Evolutionary conservation across 2,329 filamentous ascomycete species (phyloP).

Genomic region (Penicillium griseofulvum): DNA sequence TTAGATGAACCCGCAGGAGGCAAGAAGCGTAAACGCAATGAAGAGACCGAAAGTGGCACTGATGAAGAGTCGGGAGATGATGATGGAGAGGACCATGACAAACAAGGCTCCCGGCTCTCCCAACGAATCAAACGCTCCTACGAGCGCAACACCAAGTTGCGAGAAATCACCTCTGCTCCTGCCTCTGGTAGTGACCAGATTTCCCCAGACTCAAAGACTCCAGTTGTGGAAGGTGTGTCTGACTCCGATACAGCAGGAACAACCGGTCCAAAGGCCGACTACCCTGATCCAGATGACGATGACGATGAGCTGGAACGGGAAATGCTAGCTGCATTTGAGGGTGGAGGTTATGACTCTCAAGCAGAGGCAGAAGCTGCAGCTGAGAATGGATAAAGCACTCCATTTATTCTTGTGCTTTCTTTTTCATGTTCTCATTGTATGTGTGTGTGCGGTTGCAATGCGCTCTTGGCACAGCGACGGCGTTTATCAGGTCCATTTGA

Average conservation of each 20-base stretch:
- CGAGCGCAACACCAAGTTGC: slow-evolving; percentile 40
- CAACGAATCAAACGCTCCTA: slow-evolving; percentile 44
- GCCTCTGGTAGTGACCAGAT: slow-evolving; percentile 10
- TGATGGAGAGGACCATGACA: slow-evolving; percentile 41
- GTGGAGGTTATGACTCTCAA: slow-evolving; percentile 34
- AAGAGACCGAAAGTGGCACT: slow-evolving; percentile 20
- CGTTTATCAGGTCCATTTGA: slow-evolving; percentile 18
- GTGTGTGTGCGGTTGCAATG: slow-evolving; percentile 25
- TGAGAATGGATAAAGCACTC: slow-evolving; percentile 30
- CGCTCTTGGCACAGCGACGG: slow-evolving; percentile 33
- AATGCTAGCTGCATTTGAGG: slow-evolving; percentile 60
- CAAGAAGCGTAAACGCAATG: slow-evolving; percentile 41
- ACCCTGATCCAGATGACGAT: slow-evolving; percentile 38
- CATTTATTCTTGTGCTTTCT: slow-evolving; percentile 1
- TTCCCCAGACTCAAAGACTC: background rate
- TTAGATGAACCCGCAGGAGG: slow-evolving; percentile 23
- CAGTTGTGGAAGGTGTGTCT: slow-evolving; percentile 17
- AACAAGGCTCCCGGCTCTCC: slow-evolving; percentile 35
- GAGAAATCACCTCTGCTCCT: slow-evolving; percentile 34
- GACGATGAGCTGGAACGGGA: slow-evolving; percentile 53
- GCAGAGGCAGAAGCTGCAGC: slow-evolving; percentile 36
- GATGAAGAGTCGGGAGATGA: slow-evolving; percentile 24
- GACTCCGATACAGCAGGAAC: slow-evolving; percentile 30
- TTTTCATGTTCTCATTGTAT: slow-evolving; percentile 3
- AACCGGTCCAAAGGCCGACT: slow-evolving; percentile 28